Evolutionary conservation across 371 early-diverging fungal genomes (phyloP).

Genomic region (Mucor sp.): DNA sequence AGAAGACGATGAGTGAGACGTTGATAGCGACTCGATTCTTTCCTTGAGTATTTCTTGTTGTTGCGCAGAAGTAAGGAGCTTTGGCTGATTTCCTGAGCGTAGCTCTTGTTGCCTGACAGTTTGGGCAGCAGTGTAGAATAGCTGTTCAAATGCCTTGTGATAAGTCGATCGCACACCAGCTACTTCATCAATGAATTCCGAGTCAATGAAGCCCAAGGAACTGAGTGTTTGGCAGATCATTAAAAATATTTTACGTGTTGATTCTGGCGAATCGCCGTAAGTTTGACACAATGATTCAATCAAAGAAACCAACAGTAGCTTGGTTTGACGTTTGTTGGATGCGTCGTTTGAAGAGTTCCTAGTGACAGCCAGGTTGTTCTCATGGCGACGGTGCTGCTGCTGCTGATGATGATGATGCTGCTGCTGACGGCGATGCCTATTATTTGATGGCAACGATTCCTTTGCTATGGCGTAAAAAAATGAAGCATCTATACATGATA

Average conservation of each 20-base stretch:
- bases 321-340: constrained; percentile 65
- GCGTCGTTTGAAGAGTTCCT: constrained; percentile 14
- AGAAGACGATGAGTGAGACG: neutral
- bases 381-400: neutral
- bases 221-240: constrained; percentile 66
- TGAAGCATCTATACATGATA: neutral
- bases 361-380: neutral
- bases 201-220: constrained; percentile 75
- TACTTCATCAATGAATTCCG: constrained; percentile 80
- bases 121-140: constrained; percentile 77
- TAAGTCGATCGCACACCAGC: constrained; percentile 78
- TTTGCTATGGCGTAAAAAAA: neutral
- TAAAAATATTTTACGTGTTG: constrained; percentile 80
- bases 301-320: constrained; percentile 71
- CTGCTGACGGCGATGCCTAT: neutral
- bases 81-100: constrained; percentile 9
- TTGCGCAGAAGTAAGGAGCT: constrained; percentile 17
- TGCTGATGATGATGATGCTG: neutral
- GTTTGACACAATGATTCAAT: constrained; percentile 85
- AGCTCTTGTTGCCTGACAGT: constrained; percentile 50
- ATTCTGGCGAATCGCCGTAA: constrained; percentile 80
- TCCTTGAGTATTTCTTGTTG: constrained; percentile 9
- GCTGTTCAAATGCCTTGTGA: constrained; percentile 78
- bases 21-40: neutral
- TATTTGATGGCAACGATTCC: neutral